Conservation (phyloP, 2,329 filamentous ascomycete genomes). For the Aspergillus puulaauensis region DNA sequence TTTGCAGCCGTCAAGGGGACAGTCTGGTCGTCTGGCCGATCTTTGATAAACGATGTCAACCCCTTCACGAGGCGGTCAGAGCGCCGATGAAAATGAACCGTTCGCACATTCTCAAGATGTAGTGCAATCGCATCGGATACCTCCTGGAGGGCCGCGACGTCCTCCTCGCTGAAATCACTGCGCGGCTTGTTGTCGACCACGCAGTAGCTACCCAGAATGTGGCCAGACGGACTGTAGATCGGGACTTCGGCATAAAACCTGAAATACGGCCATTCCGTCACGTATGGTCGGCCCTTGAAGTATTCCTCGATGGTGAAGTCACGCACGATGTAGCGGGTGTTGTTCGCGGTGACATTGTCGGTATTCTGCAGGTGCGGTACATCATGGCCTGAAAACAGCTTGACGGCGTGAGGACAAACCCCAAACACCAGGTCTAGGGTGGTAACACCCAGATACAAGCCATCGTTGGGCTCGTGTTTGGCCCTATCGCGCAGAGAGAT, state of each 20-base stretch:
- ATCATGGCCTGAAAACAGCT: not conserved
- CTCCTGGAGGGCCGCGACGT: conserved; percentile 10
- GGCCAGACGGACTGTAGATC: conserved; percentile 54
- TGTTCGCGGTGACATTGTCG: not conserved
- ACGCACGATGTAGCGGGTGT: conserved; percentile 28
- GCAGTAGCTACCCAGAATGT: conserved; percentile 59
- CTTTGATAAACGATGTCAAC: conserved; percentile 49
- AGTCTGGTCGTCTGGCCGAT: not conserved
- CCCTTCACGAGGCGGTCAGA: conserved; percentile 57
- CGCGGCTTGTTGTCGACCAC: conserved; percentile 59
- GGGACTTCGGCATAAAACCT: conserved; percentile 62
- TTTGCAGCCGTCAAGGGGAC: not conserved
- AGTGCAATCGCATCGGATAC: conserved; percentile 49
- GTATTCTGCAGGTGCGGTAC: conserved; percentile 3
- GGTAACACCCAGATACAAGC: conserved; percentile 21
- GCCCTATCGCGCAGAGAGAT: conserved; percentile 24
- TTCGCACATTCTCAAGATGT: conserved; percentile 57
- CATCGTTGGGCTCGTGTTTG: conserved; percentile 14
- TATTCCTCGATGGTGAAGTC: conserved; percentile 37
- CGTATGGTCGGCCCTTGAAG: conserved; percentile 36
- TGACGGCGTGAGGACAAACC: conserved; percentile 1
- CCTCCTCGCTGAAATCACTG: conserved; percentile 35
- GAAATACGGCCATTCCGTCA: conserved; percentile 27
- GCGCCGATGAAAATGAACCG: conserved; percentile 52
- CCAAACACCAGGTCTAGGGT: conserved; percentile 5